These are phyloP conservation scores for Cytospora paraplurivora DNA, from an alignment of 2,329 filamentous ascomycete genomes.

Conservation along the genomic window DNA sequence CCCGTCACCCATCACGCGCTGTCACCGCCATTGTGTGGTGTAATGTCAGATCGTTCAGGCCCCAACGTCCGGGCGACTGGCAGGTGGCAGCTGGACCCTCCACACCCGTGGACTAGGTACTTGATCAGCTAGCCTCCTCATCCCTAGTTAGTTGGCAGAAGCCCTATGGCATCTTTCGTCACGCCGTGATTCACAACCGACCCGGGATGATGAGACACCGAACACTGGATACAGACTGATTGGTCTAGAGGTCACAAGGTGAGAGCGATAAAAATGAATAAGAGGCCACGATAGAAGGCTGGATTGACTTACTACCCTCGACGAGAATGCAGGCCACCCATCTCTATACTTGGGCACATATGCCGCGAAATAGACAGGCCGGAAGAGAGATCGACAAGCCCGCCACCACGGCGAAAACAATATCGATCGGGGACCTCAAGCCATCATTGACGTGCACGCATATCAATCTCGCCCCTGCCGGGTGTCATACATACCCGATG, in stretches of 20 bases:
- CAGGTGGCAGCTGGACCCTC: slow-evolving; percentile 13
- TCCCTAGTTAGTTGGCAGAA: too few relatives aligned
- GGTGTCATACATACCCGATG: background rate
- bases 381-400: background rate
- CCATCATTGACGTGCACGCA: background rate
- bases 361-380: background rate
- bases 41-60: slow-evolving; percentile 10
- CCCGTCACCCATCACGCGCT: slow-evolving; percentile 4
- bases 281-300: too few relatives aligned
- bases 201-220: too few relatives aligned
- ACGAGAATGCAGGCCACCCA: too few relatives aligned
- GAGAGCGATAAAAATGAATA: too few relatives aligned
- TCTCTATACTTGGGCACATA: background rate
- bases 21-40: slow-evolving; percentile 24
- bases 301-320: too few relatives aligned
- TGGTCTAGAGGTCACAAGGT: too few relatives aligned
- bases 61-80: slow-evolving; percentile 18
- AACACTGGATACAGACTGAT: too few relatives aligned
- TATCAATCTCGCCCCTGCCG: background rate
- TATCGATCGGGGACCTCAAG: background rate
- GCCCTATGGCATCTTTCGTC: too few relatives aligned
- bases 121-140: too few relatives aligned
- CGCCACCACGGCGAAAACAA: background rate
- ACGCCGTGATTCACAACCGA: too few relatives aligned
- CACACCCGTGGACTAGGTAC: slow-evolving; percentile 10